Base-by-base conservation (phyloP, 2,329 filamentous ascomycete species). In the Botrytis fragariae region DNA sequence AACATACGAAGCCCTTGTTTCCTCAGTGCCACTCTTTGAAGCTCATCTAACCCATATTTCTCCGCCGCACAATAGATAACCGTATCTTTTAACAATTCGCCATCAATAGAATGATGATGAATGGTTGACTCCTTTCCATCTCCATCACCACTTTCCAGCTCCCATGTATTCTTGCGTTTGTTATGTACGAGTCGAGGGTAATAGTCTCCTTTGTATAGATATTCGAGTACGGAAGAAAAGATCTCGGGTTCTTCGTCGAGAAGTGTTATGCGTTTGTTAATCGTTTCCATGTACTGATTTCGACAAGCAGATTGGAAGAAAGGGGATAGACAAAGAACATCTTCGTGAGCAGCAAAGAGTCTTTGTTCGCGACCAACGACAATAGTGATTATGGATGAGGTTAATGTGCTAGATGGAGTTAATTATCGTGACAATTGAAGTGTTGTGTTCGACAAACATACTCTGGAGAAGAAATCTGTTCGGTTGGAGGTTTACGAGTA, bases 291-390 rank as follows among this genome's bases (percentile, higher is more conserved):
- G 85, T 88, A 92, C 79, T 91, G 89, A 76, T 86, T 86, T 73
- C 87, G 86, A 76, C 91, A 88, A 61, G 87, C 86, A 68, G 88
- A 84, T 74, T 89, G 86, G 83, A 98, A 97, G 87, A 91, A 97
- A 12, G 93, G 90, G 18, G 93, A 96, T 72, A 88, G 85, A 81
- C 87, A 88, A 74, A 98, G 90, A 75, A 97, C 88, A 77, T 96
- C 92, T 85, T 97, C 93, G 82, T 97, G 95, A 10, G 94, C 94
- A 54, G 95, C 95, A 80, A 98, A 98, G 77, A 97, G 91, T 35
- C 95, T 90, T 82, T 94, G 91, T 77, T 95, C 91, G 8, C 87
- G 87, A n/a, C 93, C 93, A 78, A 97, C 89, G 78, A 92, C 89
- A 75, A 97, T 87, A 16, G 93, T 97, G 77, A 97, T 88, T 80